These are phyloP conservation scores for Castanea crenata DNA, from an alignment of 306 rosid genomes.

Conservation along the genomic window DNA sequence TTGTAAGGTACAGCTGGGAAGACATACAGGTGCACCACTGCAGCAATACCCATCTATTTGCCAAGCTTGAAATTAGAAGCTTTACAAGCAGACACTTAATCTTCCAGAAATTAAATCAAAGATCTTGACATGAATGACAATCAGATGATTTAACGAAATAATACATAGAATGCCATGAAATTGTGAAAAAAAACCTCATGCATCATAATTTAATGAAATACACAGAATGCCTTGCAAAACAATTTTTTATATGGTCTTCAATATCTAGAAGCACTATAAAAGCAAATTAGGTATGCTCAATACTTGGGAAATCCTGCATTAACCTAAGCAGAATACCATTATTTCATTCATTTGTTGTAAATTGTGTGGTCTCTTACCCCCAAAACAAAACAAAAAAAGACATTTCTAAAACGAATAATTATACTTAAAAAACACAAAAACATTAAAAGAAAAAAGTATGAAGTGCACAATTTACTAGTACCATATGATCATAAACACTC, in stretches of 20 bases:
- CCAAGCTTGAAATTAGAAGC: slow-evolving; percentile 29
- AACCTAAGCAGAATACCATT: background rate
- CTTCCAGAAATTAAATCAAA: slow-evolving; percentile 13
- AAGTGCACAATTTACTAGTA: background rate
- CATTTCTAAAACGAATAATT: background rate
- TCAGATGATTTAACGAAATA: background rate
- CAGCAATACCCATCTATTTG: slow-evolving; percentile 95
- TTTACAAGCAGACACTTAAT: slow-evolving; percentile 14
- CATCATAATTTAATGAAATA: background rate
- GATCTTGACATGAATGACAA: slow-evolving; percentile 7
- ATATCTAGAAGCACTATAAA: background rate
- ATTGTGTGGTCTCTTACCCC: too few species aligned
- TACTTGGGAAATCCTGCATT: background rate
- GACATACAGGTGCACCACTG: slow-evolving; percentile 88
- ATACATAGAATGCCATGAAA: background rate
- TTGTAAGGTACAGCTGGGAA: slow-evolving; percentile 95
- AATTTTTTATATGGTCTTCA: background rate
- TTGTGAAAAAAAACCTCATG: background rate
- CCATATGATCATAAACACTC: background rate
- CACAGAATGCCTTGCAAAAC: background rate
- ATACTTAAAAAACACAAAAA: background rate
- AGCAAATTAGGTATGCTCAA: background rate
- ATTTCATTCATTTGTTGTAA: background rate
- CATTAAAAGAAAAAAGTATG: background rate
- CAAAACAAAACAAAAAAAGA: background rate